Percentiles rank a stretch among this genome's conserved stretches.
Conservation (phyloP, 108 stramenopile genomes). For the Skeletonema costatum region DNA sequence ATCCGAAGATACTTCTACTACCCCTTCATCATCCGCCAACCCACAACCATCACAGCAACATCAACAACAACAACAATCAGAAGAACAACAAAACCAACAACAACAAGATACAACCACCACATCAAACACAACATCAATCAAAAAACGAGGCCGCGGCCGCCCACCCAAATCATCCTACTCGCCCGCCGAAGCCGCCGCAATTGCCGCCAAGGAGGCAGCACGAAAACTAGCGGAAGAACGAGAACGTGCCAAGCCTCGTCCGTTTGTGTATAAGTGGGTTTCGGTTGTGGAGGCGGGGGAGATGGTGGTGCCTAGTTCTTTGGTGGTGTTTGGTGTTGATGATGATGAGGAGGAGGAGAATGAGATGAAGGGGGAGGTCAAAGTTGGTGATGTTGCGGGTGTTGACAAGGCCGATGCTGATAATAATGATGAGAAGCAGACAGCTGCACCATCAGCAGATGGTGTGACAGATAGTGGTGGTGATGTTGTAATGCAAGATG, state of each 20-base stretch:
- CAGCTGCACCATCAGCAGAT: not conserved
- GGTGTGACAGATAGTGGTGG: not conserved
- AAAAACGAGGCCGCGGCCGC: conserved; percentile 3
- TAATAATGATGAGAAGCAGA: not conserved
- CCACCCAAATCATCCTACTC: conserved; percentile 4
- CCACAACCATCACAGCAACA: not conserved
- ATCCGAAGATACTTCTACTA: not conserved
- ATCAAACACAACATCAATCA: not conserved
- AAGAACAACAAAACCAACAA: not conserved
- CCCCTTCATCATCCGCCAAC: not conserved
- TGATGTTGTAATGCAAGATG: conserved; percentile 17
- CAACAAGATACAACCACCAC: not conserved
- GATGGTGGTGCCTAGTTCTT: conserved; percentile 51
- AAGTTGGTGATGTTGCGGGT: not conserved
- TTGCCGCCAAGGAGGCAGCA: not conserved
- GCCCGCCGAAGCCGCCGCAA: conserved; percentile 7
- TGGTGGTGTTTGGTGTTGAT: conserved; percentile 14
- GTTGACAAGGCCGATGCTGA: not conserved
- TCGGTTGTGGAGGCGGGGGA: conserved; percentile 38
- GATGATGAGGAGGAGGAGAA: not conserved
- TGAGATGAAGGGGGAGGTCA: conserved; percentile 2
- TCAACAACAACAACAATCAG: not conserved
- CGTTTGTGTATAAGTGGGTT: conserved; percentile 61
- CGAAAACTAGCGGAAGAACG: not conserved
- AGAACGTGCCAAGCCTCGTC: conserved; percentile 16